Percentiles rank a stretch among this genome's conserved stretches.
Conservation (phyloP, 495 filamentous ascomycete species). For the Hypoxylon fuscum region DNA sequence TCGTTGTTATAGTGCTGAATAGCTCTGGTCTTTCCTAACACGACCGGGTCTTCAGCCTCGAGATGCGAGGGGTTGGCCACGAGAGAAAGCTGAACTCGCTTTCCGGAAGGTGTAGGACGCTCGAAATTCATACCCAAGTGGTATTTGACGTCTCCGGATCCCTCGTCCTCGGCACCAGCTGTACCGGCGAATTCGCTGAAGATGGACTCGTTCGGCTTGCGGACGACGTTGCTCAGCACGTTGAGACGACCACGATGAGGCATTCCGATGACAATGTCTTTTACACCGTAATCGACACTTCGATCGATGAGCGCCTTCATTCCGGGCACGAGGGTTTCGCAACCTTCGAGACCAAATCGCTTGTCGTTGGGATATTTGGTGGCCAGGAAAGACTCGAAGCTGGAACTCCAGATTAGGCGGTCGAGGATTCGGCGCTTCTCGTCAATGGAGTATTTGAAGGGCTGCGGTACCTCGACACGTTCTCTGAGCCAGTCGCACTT, state of each 20-base stretch:
- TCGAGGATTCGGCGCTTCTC: slow-evolving; percentile 98
- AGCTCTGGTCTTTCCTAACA: slow-evolving; percentile 94
- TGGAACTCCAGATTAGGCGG: slow-evolving; percentile 96
- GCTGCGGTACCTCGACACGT: slow-evolving; percentile 89
- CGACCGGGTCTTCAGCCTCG: slow-evolving; percentile 97
- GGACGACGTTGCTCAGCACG: slow-evolving; percentile 96
- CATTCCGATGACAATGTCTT: slow-evolving; percentile 99
- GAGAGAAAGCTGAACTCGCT: slow-evolving; percentile 96
- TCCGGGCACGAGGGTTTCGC: slow-evolving; percentile 93
- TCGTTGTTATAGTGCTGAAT: slow-evolving; percentile 99
- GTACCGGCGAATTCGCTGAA: slow-evolving; percentile 97
- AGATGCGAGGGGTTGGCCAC: slow-evolving; percentile 99
- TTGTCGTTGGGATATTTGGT: slow-evolving; percentile 99
- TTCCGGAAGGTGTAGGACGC: slow-evolving; percentile 95
- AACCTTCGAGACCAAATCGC: slow-evolving; percentile 97
- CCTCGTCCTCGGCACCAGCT: slow-evolving; percentile 88
- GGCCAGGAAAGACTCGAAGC: slow-evolving; percentile 91
- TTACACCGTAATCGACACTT: slow-evolving; percentile 96
- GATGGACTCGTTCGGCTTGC: slow-evolving; percentile 99
- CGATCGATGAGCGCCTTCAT: slow-evolving; percentile 99
- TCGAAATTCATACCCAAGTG: slow-evolving; percentile 99
- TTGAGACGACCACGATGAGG: slow-evolving; percentile 98
- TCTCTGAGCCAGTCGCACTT: slow-evolving; percentile 98
- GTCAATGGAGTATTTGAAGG: slow-evolving; percentile 94
- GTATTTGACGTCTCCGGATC: slow-evolving; percentile 98